These are phyloP conservation scores for Penicillium tannophilum DNA, from an alignment of 495 filamentous ascomycete genomes.

Conservation along the genomic window DNA sequence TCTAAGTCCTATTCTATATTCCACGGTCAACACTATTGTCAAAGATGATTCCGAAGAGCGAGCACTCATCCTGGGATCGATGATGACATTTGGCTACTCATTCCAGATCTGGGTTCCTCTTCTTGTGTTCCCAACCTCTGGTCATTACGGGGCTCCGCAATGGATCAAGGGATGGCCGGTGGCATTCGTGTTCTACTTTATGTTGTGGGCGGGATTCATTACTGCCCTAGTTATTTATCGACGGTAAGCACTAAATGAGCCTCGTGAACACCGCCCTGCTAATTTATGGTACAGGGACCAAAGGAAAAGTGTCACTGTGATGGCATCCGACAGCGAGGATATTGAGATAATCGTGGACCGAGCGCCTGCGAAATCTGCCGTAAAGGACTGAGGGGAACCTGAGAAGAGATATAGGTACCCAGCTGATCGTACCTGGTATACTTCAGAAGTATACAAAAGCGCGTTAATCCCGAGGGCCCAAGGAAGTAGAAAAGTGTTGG, in stretches of 20 bases:
- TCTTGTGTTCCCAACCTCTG: constrained; percentile 44
- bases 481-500: neutral
- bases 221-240: constrained; percentile 36
- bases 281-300: constrained; percentile 16
- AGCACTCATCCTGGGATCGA: constrained; percentile 49
- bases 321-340: constrained; percentile 7
- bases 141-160: constrained; percentile 44
- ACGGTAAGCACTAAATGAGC: constrained; percentile 25
- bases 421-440: no score
- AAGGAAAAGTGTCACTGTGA: constrained; percentile 7
- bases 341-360: constrained; percentile 5
- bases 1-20: constrained; percentile 47
- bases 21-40: constrained; percentile 48
- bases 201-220: constrained; percentile 47
- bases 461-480: neutral
- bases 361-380: neutral
- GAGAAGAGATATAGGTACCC: neutral
- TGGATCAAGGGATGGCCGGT: constrained; percentile 51
- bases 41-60: constrained; percentile 49
- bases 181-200: constrained; percentile 40
- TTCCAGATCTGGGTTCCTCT: constrained; percentile 52
- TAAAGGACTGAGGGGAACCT: neutral
- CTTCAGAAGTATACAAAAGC: no score
- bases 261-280: neutral
- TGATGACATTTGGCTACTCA: constrained; percentile 55